Evolutionary conservation across 306 rosid genomes (phyloP).

Genomic region (Cercis canadensis): DNA sequence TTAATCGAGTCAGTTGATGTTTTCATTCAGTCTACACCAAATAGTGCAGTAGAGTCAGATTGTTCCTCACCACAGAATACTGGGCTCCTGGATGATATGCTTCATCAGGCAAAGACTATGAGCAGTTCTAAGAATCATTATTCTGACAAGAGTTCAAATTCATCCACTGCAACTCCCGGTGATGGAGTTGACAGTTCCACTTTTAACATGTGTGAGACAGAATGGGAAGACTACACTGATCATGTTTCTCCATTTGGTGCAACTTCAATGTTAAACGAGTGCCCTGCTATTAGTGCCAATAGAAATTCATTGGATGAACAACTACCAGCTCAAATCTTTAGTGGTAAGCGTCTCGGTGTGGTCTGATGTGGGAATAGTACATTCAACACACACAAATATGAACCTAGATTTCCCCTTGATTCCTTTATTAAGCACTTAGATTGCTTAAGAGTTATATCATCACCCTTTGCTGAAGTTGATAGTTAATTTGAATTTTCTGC

Average conservation of each 20-base stretch:
- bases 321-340: constrained; percentile 48
- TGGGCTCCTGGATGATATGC: constrained; percentile 88
- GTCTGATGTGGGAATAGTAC: constrained; percentile 22
- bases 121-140: constrained; percentile 59
- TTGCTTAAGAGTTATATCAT: no score
- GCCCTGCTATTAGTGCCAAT: constrained; percentile 60
- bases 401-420: no score
- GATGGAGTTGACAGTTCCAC: constrained; percentile 63
- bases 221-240: constrained; percentile 68
- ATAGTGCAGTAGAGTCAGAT: constrained; percentile 62
- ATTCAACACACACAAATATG: background rate
- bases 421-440: no score
- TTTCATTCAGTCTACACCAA: constrained; percentile 63
- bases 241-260: constrained; percentile 69
- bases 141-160: constrained; percentile 74
- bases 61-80: constrained; percentile 74
- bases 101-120: constrained; percentile 65
- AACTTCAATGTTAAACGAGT: constrained; percentile 64
- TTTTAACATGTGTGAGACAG: constrained; percentile 58
- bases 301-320: constrained; percentile 70
- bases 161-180: constrained; percentile 67
- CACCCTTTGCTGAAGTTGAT: background rate
- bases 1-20: constrained; percentile 77
- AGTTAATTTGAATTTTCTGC: constrained; percentile 39
- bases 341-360: constrained; percentile 59